Base-by-base conservation (phyloP, 2,329 filamentous ascomycete species). In the Blastomyces gilchristii region DNA sequence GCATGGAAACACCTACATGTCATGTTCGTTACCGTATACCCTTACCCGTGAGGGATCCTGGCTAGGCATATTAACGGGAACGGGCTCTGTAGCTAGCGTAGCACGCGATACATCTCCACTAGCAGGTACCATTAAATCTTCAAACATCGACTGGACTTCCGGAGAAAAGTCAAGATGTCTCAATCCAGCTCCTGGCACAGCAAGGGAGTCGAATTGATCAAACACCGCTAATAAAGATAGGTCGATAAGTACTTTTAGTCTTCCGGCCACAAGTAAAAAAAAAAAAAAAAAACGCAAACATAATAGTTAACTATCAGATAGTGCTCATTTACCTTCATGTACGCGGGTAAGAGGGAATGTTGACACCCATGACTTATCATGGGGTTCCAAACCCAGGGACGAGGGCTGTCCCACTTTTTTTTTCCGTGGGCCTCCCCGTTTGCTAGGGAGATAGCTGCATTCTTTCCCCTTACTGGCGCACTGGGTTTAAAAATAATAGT, bases 371-470 rank as follows among this genome's bases (percentile, higher is more conserved):
- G 62, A 6, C 62, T 62, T 60, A 11, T 57, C 59, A 11, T 63
- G 49, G 37, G 49, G 47, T 16, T 63, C 52, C 22, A 59, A 25
- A 22, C 58, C 59, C 25, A 63, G 18, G 11, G 59, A 56, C 14
- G 63, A 52, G 12, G 62, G 49, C 43, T 62, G 61, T 52, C 61
- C 62, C 39, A 64, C 49, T 45, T 73, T 77, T 70, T 76, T 77
- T 65, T 76, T 77, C 39, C 76, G 71, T 25, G 76, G 76, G n/a
- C 76, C 76, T 61, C 76, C 76, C 61, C 76, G 70, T 69, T 77
- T 77, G 71, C 76, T 78, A 45, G 76, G 76, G 28, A 77, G 62
- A 68, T 78, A 78, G 31, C 71, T 75, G 63, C 76, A 78, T 67
- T 74, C 72, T 65, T 71, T 74, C 54, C 71, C 71, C 68, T 77